Evolutionary conservation across 441 rosid species (phyloP).

Genomic region (Populus trichocarpa): DNA sequence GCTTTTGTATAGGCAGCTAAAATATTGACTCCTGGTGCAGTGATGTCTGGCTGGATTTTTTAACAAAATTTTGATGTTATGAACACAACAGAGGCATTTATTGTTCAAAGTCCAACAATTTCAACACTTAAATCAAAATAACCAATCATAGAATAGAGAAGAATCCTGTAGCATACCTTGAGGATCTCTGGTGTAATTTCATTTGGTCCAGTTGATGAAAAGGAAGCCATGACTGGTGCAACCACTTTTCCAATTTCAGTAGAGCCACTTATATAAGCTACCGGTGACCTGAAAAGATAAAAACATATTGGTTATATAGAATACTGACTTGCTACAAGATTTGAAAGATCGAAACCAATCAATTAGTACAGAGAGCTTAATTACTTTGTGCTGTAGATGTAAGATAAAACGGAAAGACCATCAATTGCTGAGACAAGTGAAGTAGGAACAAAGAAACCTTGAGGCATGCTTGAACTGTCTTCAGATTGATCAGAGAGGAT

Average conservation of each 20-base stretch:
- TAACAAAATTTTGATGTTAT: neutral
- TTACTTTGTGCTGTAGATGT: slow-evolving; percentile 13
- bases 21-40: too few relatives aligned
- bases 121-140: too few relatives aligned
- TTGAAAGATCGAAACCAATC: neutral
- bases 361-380: neutral
- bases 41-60: slow-evolving; percentile 14
- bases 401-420: slow-evolving; percentile 20
- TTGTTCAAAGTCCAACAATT: too few relatives aligned
- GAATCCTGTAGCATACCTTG: slow-evolving; percentile 16
- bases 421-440: slow-evolving; percentile 25
- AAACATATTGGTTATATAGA: neutral
- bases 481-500: neutral
- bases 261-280: slow-evolving; percentile 16
- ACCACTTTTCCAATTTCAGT: slow-evolving; percentile 9
- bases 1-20: too few relatives aligned
- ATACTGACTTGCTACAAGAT: too few relatives aligned
- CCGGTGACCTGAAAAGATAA: slow-evolving; percentile 12
- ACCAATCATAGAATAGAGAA: too few relatives aligned
- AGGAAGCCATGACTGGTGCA: slow-evolving; percentile 36
- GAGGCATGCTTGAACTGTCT: neutral
- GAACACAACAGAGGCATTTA: too few relatives aligned
- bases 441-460: slow-evolving; percentile 26
- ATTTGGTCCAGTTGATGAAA: slow-evolving; percentile 45
- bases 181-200: slow-evolving; percentile 30